Conservation (phyloP, 805 yeast species). For the Kluyveromyces lactis region DNA sequence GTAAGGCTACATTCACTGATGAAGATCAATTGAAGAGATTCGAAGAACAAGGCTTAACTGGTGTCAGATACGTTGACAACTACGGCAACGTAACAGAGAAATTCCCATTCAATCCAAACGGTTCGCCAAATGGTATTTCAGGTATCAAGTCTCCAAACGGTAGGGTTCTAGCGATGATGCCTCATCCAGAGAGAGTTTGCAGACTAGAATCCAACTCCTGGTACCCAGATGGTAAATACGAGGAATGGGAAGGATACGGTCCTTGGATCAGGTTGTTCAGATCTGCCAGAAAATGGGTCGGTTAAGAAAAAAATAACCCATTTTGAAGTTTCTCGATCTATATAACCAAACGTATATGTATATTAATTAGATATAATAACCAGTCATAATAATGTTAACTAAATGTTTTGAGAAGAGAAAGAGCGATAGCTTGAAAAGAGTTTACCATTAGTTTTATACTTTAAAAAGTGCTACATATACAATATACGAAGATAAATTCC, state of each 20-base stretch:
- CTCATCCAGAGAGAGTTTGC: constrained; percentile 94
- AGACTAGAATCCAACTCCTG: constrained; percentile 86
- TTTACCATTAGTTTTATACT: no score
- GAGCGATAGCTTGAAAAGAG: no score
- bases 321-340: no score
- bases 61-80: constrained; percentile 82
- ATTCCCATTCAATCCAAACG: constrained; percentile 95
- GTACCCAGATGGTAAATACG: constrained; percentile 59
- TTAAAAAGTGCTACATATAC: no score
- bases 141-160: constrained; percentile 89
- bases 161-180: constrained; percentile 97
- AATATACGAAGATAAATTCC: no score
- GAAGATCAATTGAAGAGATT: constrained; percentile 41
- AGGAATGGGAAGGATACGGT: constrained; percentile 72
- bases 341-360: no score
- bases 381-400: no score
- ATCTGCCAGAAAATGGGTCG: constrained; percentile 92
- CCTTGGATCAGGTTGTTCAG: constrained; percentile 94
- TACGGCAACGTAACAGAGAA: constrained; percentile 74
- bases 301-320: constrained; percentile 23
- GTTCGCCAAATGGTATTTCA: constrained; percentile 87
- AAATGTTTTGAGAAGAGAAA: no score
- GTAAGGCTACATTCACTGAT: constrained; percentile 66
- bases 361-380: no score
- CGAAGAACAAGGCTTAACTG: constrained; percentile 44